Evolutionary conservation across 1,139 yeast species (phyloP).

Genomic region (Protomyces macrosporus): DNA sequence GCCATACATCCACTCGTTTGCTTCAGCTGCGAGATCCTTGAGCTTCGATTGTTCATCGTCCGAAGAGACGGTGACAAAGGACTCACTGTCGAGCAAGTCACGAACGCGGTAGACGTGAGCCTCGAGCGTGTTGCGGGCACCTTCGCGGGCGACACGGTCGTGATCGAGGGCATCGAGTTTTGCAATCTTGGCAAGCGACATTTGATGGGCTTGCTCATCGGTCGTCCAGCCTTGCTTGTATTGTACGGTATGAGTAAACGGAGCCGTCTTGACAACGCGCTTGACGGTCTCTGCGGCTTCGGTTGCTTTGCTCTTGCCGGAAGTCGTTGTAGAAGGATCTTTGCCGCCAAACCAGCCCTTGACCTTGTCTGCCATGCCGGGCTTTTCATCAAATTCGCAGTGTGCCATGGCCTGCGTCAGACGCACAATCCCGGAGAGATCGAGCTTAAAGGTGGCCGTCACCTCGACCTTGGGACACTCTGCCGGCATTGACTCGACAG

Average conservation of each 20-base stretch:
- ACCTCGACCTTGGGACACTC: constrained; percentile 3
- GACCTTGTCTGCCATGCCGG: constrained; percentile 15
- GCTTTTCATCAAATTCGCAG: constrained; percentile 13
- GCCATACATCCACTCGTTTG: constrained; percentile 71
- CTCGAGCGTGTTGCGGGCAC: constrained; percentile 39
- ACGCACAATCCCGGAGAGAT: constrained; percentile 21
- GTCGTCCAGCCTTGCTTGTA: constrained; percentile 36
- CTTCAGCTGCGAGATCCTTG: constrained; percentile 26
- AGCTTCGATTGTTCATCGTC: constrained; percentile 30
- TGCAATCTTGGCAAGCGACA: constrained; percentile 35
- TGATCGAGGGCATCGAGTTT: constrained; percentile 36
- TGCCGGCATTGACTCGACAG: not conserved
- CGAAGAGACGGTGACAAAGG: constrained; percentile 26
- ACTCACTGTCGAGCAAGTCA: constrained; percentile 32
- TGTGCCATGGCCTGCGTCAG: not conserved
- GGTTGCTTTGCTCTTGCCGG: constrained; percentile 3
- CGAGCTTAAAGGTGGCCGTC: constrained; percentile 11
- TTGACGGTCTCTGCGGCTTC: constrained; percentile 25
- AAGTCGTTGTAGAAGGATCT: not conserved
- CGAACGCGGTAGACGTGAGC: constrained; percentile 38
- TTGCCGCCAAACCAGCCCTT: constrained; percentile 21
- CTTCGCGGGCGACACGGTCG: constrained; percentile 37
- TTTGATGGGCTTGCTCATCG: constrained; percentile 37
- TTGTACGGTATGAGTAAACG: constrained; percentile 30
- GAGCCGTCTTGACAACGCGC: constrained; percentile 28